Evolutionary conservation across 441 rosid genomes (phyloP), one percentile per base, ranked within the genome.

Genomic region (Adansonia gregorii): DNA sequence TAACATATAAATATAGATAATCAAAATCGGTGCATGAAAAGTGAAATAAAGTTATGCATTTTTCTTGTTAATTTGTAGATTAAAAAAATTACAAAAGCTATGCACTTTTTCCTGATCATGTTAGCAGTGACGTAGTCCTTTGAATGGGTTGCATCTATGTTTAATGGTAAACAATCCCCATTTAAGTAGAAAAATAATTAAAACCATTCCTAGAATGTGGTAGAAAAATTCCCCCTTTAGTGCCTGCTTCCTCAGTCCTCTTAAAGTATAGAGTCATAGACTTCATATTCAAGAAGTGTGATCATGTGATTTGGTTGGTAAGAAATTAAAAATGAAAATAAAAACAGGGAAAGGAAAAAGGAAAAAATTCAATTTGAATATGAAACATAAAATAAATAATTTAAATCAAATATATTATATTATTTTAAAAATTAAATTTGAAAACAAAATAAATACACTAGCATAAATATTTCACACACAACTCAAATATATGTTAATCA

Each of bases 121-220:
- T 69, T 55, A 11, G 11, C 65, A 55, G 6, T 10, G 75, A 55
- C 65, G 65, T 55, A 17, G 48, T 20, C 52, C 15, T 67, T 66
- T 43, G 52, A 41, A 0, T 66, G 14, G 52, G 51, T 4, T 7
- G 3, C n/a, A 12, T 14, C 7, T 2, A 17, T 67, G 22, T 19
- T 67, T 17, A 67, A 17, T 61, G 41, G 39, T 24, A 61, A 61
- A 10, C 12, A 27, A 12, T 61, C 43, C 15, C 66, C n/a, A 24
- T 61, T 31, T 61, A 7, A 61, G 17, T 61, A 61, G 4, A 59
- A 60, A 55, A 52, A n/a, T 22, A 3, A 9, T 61, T 61, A 61
- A 14, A 61, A 61, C 31, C 31, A 61, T 61, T 56, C 61, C 61
- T 0, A 56, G 61, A 7, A 56, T 58, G 5, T 58, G 20, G 20